These are phyloP conservation scores for Epichloe scottii DNA, from an alignment of 2,329 filamentous ascomycete species.

Conservation along the genomic window DNA sequence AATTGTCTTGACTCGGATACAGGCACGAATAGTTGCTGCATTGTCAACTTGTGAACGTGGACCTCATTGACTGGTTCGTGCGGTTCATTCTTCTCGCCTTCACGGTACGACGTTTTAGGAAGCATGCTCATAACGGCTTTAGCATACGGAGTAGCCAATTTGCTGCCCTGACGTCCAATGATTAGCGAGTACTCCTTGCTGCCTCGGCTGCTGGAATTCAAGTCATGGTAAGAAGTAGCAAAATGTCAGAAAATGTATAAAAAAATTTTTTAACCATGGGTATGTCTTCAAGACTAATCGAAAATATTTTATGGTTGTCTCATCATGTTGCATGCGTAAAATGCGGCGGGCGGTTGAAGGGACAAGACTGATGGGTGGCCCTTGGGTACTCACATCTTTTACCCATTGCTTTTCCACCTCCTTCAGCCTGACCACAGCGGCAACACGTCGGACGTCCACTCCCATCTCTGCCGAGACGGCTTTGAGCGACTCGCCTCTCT, in stretches of 20 bases:
- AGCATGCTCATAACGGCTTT: conserved; percentile 70
- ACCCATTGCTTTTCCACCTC: conserved; percentile 72
- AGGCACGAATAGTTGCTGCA: conserved; percentile 53
- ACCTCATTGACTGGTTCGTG: conserved; percentile 55
- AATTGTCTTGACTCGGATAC: conserved; percentile 51
- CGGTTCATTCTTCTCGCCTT: conserved; percentile 30
- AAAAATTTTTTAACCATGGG: conserved; percentile 60
- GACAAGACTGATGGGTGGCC: conserved; percentile 2
- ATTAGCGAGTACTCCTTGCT: neutral
- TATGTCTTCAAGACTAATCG: conserved; percentile 99
- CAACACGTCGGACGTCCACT: conserved; percentile 73
- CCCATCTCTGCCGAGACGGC: conserved; percentile 64
- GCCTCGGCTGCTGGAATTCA: neutral
- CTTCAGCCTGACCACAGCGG: conserved; percentile 74
- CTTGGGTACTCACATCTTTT: conserved; percentile 49
- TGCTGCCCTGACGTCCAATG: conserved; percentile 52
- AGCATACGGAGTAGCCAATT: conserved; percentile 63
- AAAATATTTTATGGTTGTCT: conserved; percentile 51
- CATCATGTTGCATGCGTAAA: conserved; percentile 32
- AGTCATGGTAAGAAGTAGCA: conserved; percentile 11
- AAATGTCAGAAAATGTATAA: conserved; percentile 19
- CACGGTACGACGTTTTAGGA: conserved; percentile 51
- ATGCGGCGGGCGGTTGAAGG: conserved; percentile 7
- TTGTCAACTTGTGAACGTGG: conserved; percentile 47
- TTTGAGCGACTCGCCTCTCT: conserved; percentile 56